Base-by-base conservation (phyloP, 176 grass and related monocot species). In the Aegilops umbellulata region DNA sequence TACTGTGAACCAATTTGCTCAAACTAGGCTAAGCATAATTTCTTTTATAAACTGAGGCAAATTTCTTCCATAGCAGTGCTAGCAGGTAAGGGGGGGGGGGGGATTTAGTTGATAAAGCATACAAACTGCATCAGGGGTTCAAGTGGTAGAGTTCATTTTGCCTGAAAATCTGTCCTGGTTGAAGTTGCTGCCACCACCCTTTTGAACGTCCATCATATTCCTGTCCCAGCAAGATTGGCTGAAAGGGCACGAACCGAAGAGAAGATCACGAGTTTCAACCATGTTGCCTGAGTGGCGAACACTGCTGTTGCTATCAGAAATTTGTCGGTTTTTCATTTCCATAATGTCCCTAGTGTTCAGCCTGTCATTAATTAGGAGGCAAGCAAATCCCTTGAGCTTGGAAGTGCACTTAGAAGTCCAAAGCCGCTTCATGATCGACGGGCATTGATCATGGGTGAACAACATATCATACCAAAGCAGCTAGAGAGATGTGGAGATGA, bases 31-130 rank as follows among this genome's bases (percentile, higher is more conserved):
- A 57, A 67, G 6, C 8, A 6, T 25, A 7, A 76, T 69, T 4
- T 60, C 19, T 32, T 10, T 31, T 69, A 49, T 13, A 25, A 67
- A 80, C 8, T 27, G 10, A 16, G 39, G 39, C n/a, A 60, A 60
- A 13, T 35, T n/a, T 39, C 58, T 20, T 8, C 55, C 8, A 42
- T 19, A 2, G 19, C 34, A 38, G 19, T 10, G n/a, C 67, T 20
- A 70, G 8, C 10, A 71, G 34, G 35, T 71, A 41, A 61, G 6
- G 42, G 20, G 27, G 8, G 10, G 6, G 42, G 20, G 27, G 8
- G 10, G 34, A 62, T 83, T n/a, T 72, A 70, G 73, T 62, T 83
- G 12, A 10, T 30, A 35, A 83, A 88, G n/a, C 22, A 4, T 61
- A 47, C 58, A 65, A 41, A 36, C 5, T 72, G 32, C 66, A 58